phyloP scores from a whole-genome alignment of 306 rosid species.

The Cicer judaicum region DNA sequence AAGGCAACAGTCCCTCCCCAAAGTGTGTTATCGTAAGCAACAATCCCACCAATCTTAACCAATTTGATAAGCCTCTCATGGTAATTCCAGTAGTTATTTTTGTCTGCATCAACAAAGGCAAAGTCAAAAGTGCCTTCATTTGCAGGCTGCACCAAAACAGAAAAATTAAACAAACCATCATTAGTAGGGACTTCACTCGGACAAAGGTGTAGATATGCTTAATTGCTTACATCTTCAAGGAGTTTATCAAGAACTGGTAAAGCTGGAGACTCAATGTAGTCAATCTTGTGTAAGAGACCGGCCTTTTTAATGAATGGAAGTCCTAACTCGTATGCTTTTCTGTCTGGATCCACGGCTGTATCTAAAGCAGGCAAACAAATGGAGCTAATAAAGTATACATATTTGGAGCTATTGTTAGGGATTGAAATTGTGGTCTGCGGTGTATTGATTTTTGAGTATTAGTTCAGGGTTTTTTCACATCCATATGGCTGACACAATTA shows the following conservation, averaged over 20 bases:
- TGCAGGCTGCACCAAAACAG: slow-evolving; percentile 44
- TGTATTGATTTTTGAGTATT: too few species aligned
- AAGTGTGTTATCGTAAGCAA: slow-evolving; percentile 63
- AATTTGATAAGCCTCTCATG: slow-evolving; percentile 59
- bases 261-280: slow-evolving; percentile 54
- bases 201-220: background rate
- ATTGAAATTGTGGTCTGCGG: too few species aligned
- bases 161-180: background rate
- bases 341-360: slow-evolving; percentile 54
- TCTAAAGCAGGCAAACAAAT: slow-evolving; percentile 40
- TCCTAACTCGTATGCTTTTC: slow-evolving; percentile 57
- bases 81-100: slow-evolving; percentile 60
- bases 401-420: background rate
- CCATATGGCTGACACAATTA: too few species aligned
- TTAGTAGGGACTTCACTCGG: background rate
- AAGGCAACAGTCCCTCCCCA: slow-evolving; percentile 63
- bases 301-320: slow-evolving; percentile 60
- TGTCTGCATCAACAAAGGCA: slow-evolving; percentile 65
- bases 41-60: slow-evolving; percentile 59
- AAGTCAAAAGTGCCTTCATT: slow-evolving; percentile 63
- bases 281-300: slow-evolving; percentile 63
- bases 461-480: too few species aligned
- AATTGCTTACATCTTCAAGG: slow-evolving; percentile 49
- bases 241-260: slow-evolving; percentile 50
- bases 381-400: background rate